These are phyloP conservation scores for Alternaria alternata DNA, from an alignment of 2,329 filamentous ascomycete species.

Conservation along the genomic window DNA sequence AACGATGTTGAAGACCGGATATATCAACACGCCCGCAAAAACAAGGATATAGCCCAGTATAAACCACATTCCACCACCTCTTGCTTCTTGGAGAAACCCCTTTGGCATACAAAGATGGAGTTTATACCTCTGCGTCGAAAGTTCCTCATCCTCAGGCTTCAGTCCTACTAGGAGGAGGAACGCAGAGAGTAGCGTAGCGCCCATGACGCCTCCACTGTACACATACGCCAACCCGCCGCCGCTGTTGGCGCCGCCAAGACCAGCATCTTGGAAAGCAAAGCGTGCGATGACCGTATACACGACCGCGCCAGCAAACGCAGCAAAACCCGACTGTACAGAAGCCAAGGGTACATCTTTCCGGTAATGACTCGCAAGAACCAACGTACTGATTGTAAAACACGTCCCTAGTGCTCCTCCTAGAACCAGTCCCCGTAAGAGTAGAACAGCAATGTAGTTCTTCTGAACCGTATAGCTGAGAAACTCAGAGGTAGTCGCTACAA, in stretches of 20 bases:
- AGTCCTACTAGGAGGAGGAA: slow-evolving; percentile 10
- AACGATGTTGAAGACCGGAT: neutral
- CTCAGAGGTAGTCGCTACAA: neutral
- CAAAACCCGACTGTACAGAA: slow-evolving; percentile 40
- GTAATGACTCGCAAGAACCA: slow-evolving; percentile 33
- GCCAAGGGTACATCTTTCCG: slow-evolving; percentile 40
- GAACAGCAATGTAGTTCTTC: neutral
- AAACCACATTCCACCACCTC: neutral
- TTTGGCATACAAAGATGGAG: neutral
- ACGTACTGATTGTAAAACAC: slow-evolving; percentile 18
- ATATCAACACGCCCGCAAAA: neutral
- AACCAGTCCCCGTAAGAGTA: slow-evolving; percentile 23
- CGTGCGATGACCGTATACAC: slow-evolving; percentile 21
- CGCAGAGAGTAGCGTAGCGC: slow-evolving; percentile 14
- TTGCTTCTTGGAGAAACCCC: neutral
- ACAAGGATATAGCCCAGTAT: neutral
- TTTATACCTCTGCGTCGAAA: neutral
- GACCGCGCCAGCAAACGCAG: slow-evolving; percentile 24
- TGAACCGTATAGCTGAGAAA: neutral
- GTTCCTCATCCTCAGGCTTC: neutral
- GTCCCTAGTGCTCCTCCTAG: slow-evolving; percentile 28
- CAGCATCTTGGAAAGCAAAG: neutral
- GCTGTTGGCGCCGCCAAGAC: neutral
- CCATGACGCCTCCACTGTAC: slow-evolving; percentile 6
- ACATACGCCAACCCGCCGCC: neutral